Conservation (phyloP, 192 early-diverging fungal species). For the Coemansia sp. region DNA sequence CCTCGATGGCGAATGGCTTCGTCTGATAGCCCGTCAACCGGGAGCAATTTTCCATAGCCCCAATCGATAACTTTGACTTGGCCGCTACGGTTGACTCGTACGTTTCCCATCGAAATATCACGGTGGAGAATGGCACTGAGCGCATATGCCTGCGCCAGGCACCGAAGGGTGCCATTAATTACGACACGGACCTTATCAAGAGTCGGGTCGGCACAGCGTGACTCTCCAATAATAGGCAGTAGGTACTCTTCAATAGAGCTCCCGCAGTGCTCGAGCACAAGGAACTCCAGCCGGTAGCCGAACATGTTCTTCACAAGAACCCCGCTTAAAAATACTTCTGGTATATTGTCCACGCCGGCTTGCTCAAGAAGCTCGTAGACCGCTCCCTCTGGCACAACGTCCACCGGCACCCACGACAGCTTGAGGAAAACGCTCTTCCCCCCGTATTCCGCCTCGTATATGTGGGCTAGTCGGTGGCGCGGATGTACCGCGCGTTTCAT, state of each 20-base stretch:
- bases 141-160: neutral
- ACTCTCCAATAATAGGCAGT: neutral
- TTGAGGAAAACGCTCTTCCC: neutral
- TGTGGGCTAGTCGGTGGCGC: neutral
- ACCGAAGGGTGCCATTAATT: neutral
- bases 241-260: neutral
- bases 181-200: neutral
- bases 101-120: constrained; percentile 28
- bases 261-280: constrained; percentile 15
- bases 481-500: constrained; percentile 2
- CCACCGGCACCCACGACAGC: constrained; percentile 5
- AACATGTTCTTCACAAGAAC: neutral
- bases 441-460: neutral
- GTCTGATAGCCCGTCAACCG: neutral
- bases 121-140: constrained; percentile 20
- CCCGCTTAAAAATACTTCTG: neutral
- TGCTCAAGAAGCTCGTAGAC: constrained; percentile 8
- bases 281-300: constrained; percentile 8
- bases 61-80: constrained; percentile 15
- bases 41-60: constrained; percentile 16
- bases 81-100: neutral
- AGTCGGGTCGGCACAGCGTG: neutral
- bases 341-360: neutral
- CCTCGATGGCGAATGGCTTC: neutral
- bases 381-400: neutral